phyloP scores from a whole-genome alignment of 2,329 filamentous ascomycete species.

The Aspergillus sp. region DNA sequence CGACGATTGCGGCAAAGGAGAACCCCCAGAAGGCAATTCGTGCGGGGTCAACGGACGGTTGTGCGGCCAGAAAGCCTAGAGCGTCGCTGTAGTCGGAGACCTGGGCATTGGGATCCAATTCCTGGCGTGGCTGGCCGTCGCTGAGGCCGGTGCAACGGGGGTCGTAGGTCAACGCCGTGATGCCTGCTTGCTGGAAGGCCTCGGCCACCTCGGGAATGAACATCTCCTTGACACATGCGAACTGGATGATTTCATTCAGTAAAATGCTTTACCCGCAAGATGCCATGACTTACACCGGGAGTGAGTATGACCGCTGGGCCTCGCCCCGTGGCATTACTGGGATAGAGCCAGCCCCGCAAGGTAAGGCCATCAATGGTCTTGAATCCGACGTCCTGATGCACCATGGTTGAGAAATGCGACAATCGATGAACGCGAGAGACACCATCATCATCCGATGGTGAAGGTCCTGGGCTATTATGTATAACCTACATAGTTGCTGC shows the following conservation, averaged over 20 bases:
- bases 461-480: too few relatives aligned
- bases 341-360: constrained; percentile 40
- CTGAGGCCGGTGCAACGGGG: constrained; percentile 32
- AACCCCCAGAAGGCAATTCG: constrained; percentile 40
- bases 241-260: constrained; percentile 16
- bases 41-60: constrained; percentile 28
- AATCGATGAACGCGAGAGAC: too few relatives aligned
- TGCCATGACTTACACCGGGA: constrained; percentile 17
- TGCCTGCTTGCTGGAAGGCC: constrained; percentile 20
- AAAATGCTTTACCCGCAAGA: too few relatives aligned
- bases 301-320: constrained; percentile 21
- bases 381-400: constrained; percentile 36
- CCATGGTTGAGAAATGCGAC: too few relatives aligned
- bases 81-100: constrained; percentile 40
- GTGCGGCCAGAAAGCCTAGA: constrained; percentile 31
- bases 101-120: constrained; percentile 33
- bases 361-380: constrained; percentile 43
- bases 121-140: constrained; percentile 34
- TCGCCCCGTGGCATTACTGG: constrained; percentile 16
- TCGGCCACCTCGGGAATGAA: constrained; percentile 20
- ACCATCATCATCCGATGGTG: too few relatives aligned
- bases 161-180: constrained; percentile 35
- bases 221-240: constrained; percentile 33
- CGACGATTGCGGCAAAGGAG: constrained; percentile 30
- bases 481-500: too few relatives aligned